Evolutionary conservation across 1,284 basidiomycete species (phyloP), one percentile per base, ranked within the genome.

Genomic region (Ustilago lituana): DNA sequence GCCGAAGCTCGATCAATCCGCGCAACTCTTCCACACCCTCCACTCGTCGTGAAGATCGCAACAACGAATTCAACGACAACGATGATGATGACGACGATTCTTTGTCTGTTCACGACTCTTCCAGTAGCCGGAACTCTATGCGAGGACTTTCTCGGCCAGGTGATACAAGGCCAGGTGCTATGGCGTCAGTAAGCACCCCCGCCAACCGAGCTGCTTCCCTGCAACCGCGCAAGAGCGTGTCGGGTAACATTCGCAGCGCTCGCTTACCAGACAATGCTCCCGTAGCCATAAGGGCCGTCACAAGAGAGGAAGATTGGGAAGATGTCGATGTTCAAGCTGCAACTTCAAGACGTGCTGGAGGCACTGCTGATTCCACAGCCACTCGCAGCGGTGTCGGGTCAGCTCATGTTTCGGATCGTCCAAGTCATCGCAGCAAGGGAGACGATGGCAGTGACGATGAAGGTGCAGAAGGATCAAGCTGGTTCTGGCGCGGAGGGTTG

Each of bases 401-500:
- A 32, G 41, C 20, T 9, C 36, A 29, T 24, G 24, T 15, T 10
- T 37, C 43, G 15, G 19, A 26, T 22, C 52, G 41, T 17, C 37
- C 46, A 1, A 35, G 47, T 20, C 46, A 56, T 5, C 43, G 44
- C n/a, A 52, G 33, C 33, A 41, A 40, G 36, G 23, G 59, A 24
- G 39, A 54, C 26, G 50, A 59, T 8, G 65, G 47, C 23, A 59
- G 60, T 20, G 71, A 73, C 17, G 63, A 67, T 17, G 67, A 61
- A 20, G 48, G 65, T 9, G 56, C 39, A 2, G 52, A 55, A 27
- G 55, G 55, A 29, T 32, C 56, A 19, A 74, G 66, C 57, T 77
- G 75, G 75, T 61, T 66, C 60, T 77, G 76, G 76, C 60, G 67
- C 11, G 74, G 74, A 10, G 76, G 76, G 9, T 37, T 77, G 44